Base-by-base conservation (phyloP, 208 protist genomes). In the Crithidia fasciculata region DNA sequence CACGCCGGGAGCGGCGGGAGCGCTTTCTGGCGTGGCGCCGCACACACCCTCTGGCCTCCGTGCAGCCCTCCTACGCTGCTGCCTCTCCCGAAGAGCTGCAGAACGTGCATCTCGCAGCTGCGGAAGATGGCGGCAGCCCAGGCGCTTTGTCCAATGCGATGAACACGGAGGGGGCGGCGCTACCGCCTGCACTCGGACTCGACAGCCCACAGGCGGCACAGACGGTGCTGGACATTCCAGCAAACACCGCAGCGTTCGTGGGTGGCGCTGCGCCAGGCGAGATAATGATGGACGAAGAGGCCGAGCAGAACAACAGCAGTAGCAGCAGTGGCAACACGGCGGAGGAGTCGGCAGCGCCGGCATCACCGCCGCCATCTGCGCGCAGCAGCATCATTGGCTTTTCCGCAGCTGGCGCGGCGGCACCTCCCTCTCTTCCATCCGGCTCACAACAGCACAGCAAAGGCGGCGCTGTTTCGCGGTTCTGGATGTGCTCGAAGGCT, bases 141-240 rank as follows among this genome's bases (percentile, higher is more conserved):
- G 28, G 28, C 28, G 28, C 28, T 28, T 28, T 43, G 40, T 28
- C 68, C 39, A 18, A 50, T 8, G 16, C 13, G 37, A 28, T 4
- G 68, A n/a, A 55, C 28, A 60, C 19, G 45, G 12, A 19, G 36
- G 36, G 53, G 63, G 43, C 50, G 68, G 58, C 76, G 72, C 50
- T 93, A 86, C 56, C 87, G 87, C 0, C 69, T 93, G 43, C 91
- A 96, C 77, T 90, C 8, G 92, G 92, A 13, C 71, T 95, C 4
- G 90, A 93, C 45, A 79, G 72, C 44, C 82, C 84, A 13, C 61
- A 79, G 59, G 52, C 81, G 40, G 68, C 73, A 43, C 63, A 69
- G 3, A 54, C 76, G 6, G 70, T 66, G 44, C 18, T 92, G 13
- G 83, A 88, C 4, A 53, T 76, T 61, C 58, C 61, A 16, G 74